Percentiles rank a stretch among this genome's conserved stretches.
These are phyloP conservation scores for Nigrospora osmanthi DNA, from an alignment of 2,329 filamentous ascomycete genomes.

Conservation along the genomic window DNA sequence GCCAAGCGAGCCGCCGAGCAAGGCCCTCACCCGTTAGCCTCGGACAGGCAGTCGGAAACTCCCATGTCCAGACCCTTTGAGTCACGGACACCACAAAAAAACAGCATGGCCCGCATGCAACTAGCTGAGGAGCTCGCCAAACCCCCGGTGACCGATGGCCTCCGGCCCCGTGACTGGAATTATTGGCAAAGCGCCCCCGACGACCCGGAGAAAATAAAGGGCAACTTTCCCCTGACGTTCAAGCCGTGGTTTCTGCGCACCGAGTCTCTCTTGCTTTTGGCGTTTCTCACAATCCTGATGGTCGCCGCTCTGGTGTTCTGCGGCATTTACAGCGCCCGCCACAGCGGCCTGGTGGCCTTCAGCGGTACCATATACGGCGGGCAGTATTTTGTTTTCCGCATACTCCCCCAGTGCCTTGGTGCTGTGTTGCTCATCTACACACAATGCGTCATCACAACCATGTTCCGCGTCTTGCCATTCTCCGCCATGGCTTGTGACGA, in stretches of 20 bases:
- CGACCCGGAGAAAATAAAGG: conserved; percentile 26
- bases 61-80: no score
- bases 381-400: conserved; percentile 79
- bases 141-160: neutral
- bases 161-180: conserved; percentile 18
- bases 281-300: conserved; percentile 60
- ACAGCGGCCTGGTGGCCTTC: conserved; percentile 62
- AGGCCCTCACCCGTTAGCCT: no score
- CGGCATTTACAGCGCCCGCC: conserved; percentile 57
- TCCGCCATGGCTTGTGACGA: conserved; percentile 63
- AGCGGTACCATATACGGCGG: conserved; percentile 57
- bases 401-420: conserved; percentile 72
- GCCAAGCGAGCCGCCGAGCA: neutral
- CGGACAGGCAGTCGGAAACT: neutral
- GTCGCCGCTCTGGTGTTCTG: conserved; percentile 64
- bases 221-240: conserved; percentile 53
- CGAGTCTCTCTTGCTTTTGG: conserved; percentile 51
- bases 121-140: conserved; percentile 2
- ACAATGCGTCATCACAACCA: conserved; percentile 63
- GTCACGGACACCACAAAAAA: neutral
- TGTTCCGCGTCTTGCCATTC: conserved; percentile 74
- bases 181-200: conserved; percentile 17
- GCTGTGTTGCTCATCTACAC: conserved; percentile 67
- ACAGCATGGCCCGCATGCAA: neutral
- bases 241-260: conserved; percentile 65